Evolutionary conservation across 2,329 filamentous ascomycete genomes (phyloP).

Genomic region (Pseudogymnoascus sp.): DNA sequence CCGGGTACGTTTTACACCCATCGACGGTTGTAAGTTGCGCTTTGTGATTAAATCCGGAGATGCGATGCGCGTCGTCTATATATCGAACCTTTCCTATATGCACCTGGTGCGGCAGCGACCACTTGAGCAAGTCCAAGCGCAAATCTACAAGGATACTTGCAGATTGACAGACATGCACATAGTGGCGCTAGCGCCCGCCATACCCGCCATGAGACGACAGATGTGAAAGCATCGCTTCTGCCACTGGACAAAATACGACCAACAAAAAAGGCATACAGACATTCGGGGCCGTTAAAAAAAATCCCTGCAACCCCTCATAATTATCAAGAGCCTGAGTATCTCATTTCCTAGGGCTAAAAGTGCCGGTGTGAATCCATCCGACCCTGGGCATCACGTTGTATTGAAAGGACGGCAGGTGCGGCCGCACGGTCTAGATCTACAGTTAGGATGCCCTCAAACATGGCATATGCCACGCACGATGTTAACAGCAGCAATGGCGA

Average conservation of each 20-base stretch:
- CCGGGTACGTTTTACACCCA: not conserved
- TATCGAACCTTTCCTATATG: not conserved
- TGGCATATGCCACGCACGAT: not conserved
- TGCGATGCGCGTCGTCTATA: not conserved
- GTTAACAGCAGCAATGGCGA: slow-evolving; percentile 1
- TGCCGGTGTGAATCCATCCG: not conserved
- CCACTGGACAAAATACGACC: not conserved
- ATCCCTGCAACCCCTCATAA: not conserved
- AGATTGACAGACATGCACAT: not conserved
- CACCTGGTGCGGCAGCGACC: not conserved
- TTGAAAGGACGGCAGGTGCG: not conserved
- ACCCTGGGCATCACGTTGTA: not conserved
- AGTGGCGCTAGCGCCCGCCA: slow-evolving; percentile 6
- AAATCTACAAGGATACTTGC: not conserved
- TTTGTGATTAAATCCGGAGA: not conserved
- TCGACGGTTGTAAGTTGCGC: not conserved
- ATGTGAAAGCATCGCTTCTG: not conserved
- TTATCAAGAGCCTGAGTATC: not conserved
- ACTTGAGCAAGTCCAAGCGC: not conserved
- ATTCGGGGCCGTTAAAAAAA: not conserved
- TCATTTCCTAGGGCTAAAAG: not conserved
- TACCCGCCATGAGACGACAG: slow-evolving; percentile 5
- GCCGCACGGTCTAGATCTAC: not conserved
- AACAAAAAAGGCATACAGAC: not conserved
- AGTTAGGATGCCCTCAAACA: not conserved